Base-by-base conservation (phyloP, 257 asterid genomes). In the Leptodermis oblonga region DNA sequence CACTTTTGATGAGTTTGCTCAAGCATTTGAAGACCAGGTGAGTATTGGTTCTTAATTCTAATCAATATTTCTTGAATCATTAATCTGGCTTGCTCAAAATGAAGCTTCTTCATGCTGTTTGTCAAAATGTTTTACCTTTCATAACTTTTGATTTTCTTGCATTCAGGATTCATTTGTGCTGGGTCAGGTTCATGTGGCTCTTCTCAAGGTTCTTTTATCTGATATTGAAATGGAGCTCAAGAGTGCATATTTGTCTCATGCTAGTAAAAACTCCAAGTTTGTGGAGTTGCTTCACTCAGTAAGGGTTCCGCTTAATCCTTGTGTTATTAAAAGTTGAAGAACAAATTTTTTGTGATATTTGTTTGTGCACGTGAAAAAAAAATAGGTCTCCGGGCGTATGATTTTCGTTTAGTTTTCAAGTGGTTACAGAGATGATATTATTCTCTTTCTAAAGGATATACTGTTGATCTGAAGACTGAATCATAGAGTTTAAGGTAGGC, bases 21-120 rank as follows among this genome's bases (percentile, higher is more conserved):
- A 79, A 68, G 90, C 97, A 63, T 91, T 91, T 80, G 87, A 82
- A 74, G 97, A 87, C 68, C 86, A 91, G 89, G 99, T 89, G 81
- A 84, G 85, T 68, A 71, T 43, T 69, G 67, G 54, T 18, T 65
- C 22, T 25, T 62, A 13, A 20, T 66, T 37, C 37, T 8, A 59
- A 65, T 68, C n/a, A 62, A 23, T 33, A 37, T 62, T 11, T 25
- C n/a, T 72, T 34, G 43, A 8, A 9, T 42, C 14, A 14, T 63
- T 15, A 56, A 41, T 4, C 30, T 33, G 59, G 68, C 62, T 60
- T 45, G 39, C 43, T 52, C 28, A 7, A 23, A 48, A 10, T 34
- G 33, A 43, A 45, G 43, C 42, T 3, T 11, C 23, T 25, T 15
- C 20, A 17, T 49, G 26, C 36, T 52, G 5, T 42, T 22, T 53